Conservation (phyloP, 306 rosid genomes). For the Cicer arietinum region DNA sequence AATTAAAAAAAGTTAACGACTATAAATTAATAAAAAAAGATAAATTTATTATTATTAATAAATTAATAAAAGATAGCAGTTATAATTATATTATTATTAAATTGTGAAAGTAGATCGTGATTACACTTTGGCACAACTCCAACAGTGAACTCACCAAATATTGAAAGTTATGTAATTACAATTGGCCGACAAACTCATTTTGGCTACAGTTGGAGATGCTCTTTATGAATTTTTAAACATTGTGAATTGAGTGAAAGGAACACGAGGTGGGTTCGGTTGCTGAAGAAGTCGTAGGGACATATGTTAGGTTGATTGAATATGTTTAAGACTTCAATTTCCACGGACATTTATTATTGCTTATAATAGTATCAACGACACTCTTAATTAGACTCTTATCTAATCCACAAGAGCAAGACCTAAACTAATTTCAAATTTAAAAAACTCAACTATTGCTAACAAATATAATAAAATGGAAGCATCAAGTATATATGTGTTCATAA, state of each 20-base stretch:
- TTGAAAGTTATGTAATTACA: no score
- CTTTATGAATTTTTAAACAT: no score
- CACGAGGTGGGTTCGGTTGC: slow-evolving; percentile 36
- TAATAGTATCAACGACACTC: neutral
- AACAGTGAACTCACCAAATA: no score
- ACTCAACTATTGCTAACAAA: neutral
- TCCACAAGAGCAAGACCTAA: slow-evolving; percentile 3
- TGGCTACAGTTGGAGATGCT: no score
- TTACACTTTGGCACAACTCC: no score
- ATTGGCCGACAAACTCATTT: no score
- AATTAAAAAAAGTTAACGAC: no score
- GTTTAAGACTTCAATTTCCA: neutral
- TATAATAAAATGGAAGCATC: slow-evolving; percentile 4
- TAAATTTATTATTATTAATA: no score
- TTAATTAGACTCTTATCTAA: neutral
- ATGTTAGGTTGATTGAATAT: slow-evolving; percentile 39
- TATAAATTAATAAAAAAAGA: no score
- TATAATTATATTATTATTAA: no score
- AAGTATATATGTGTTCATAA: slow-evolving; percentile 6
- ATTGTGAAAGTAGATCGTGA: no score
- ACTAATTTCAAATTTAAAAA: slow-evolving; percentile 16
- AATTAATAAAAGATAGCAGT: no score
- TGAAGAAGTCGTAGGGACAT: slow-evolving; percentile 35
- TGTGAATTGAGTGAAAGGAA: slow-evolving; percentile 2
- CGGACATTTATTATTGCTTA: neutral